Base-by-base conservation (phyloP, 2,329 filamentous ascomycete genomes). In the Sporothrix dimorphospora region DNA sequence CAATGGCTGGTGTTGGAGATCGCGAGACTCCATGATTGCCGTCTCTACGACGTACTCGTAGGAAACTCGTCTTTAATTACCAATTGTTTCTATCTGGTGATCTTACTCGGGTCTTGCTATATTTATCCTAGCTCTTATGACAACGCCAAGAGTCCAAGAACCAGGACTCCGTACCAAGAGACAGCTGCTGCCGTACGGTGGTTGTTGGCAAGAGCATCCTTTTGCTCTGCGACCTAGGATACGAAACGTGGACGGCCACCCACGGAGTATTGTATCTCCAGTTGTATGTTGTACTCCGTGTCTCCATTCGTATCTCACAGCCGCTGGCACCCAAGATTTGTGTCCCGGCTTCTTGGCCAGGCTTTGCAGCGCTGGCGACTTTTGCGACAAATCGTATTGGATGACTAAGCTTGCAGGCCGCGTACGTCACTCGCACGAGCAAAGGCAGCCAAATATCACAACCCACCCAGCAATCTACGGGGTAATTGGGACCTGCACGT, bases 401-500 rank as follows among this genome's bases (percentile, higher is more conserved):
- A 65, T 65, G 59, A 65, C 59, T 65, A 65, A 65, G n/a, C 59
- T 3, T 4, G n/a, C 19, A 19, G 53, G 5, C 53, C 34, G 40
- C 24, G 51, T 34, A 55, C 49, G 66, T 42, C n/a, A 42, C 34
- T 16, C 30, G 0, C 34, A 11, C 21, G 21, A 34, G 12, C 24
- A 14, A 9, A 12, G 11, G 53, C 27, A 14, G 34, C 38, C 59
- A 42, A 4, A 12, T 24, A 19, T 5, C 45, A 1, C 19, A 38
- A 16, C 30, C 2, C 55, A 45, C 38, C 34, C 38, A 57, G 27
- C 53, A 38, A 57, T 57, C 27, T 57, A 57, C 53, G 38, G 57
- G 38, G 38, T n/a, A 49, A 34, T 34, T 38, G 42, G 16, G 42
- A 34, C 34, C 11, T 59, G 68, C 68, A 70, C 68, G 68, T 70